Evolutionary conservation across 2,329 filamentous ascomycete genomes (phyloP).

Genomic region (Trichoderma koningiopsis): DNA sequence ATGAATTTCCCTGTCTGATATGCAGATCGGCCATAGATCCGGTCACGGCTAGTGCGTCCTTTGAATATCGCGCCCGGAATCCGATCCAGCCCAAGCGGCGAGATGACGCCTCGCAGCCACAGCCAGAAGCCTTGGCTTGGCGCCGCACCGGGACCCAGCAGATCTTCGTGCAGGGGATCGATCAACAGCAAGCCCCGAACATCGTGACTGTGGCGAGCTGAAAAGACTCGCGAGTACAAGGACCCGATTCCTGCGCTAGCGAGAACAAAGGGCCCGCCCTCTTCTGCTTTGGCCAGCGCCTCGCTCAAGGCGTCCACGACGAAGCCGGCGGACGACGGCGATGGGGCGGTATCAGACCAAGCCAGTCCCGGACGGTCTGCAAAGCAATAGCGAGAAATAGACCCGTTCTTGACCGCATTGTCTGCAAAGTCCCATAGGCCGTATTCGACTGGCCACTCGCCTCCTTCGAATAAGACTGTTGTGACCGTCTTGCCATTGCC

Average conservation of each 20-base stretch:
- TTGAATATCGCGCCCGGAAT: slow-evolving; percentile 79
- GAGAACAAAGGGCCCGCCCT: slow-evolving; percentile 86
- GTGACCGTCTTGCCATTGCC: slow-evolving; percentile 58
- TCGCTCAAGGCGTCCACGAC: slow-evolving; percentile 87
- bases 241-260: slow-evolving; percentile 85
- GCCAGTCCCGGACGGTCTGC: slow-evolving; percentile 89
- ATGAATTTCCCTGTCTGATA: slow-evolving; percentile 82
- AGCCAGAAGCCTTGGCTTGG: slow-evolving; percentile 77
- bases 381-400: slow-evolving; percentile 89
- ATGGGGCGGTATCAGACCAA: slow-evolving; percentile 89
- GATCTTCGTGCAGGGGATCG: slow-evolving; percentile 86
- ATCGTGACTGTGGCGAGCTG: slow-evolving; percentile 74
- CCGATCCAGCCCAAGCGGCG: slow-evolving; percentile 82
- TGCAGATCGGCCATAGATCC: slow-evolving; percentile 78
- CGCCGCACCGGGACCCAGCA: slow-evolving; percentile 67
- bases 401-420: slow-evolving; percentile 73
- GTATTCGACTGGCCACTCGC: slow-evolving; percentile 76
- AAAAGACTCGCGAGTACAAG: slow-evolving; percentile 89
- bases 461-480: slow-evolving; percentile 84
- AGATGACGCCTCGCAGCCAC: slow-evolving; percentile 84
- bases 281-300: slow-evolving; percentile 75
- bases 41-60: slow-evolving; percentile 77
- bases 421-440: slow-evolving; percentile 80
- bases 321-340: slow-evolving; percentile 90
- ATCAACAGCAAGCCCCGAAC: slow-evolving; percentile 81